These are phyloP conservation scores for Thecamonas trahens DNA, from an alignment of 78 protist genomes.

Conservation along the genomic window DNA sequence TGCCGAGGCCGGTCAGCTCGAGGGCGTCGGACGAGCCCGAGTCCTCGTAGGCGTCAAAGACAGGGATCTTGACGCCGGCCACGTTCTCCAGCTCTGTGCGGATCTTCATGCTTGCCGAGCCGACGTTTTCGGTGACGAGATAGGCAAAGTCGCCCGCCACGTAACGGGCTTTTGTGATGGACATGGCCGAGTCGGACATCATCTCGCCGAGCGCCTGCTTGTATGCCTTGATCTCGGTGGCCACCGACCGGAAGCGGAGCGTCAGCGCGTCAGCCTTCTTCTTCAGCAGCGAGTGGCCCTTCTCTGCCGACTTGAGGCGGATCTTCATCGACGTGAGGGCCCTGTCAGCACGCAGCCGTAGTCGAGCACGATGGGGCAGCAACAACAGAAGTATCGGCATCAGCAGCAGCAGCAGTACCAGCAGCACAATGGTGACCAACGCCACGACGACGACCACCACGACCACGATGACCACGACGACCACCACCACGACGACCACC, in stretches of 20 bases:
- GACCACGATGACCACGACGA: too few relatives aligned
- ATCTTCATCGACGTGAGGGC: slow-evolving; percentile 73
- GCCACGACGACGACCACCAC: too few relatives aligned
- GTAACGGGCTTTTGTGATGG: slow-evolving; percentile 72
- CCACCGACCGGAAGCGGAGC: slow-evolving; percentile 66
- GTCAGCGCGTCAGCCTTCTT: slow-evolving; percentile 93
- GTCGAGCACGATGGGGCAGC: too few relatives aligned
- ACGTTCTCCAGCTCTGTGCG: slow-evolving; percentile 67
- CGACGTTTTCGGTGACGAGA: not conserved
- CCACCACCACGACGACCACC: too few relatives aligned
- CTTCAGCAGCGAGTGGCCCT: slow-evolving; percentile 90
- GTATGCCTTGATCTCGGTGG: slow-evolving; percentile 33
- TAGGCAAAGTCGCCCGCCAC: slow-evolving; percentile 65
- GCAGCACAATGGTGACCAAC: too few relatives aligned
- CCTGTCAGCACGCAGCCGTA: slow-evolving; percentile 58
- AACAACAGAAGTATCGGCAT: too few relatives aligned
- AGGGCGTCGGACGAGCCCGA: slow-evolving; percentile 13
- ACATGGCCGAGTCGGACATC: slow-evolving; percentile 66
- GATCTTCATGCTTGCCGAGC: slow-evolving; percentile 45
- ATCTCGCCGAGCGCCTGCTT: slow-evolving; percentile 39
- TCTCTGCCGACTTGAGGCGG: slow-evolving; percentile 85
- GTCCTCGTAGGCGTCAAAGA: slow-evolving; percentile 44
- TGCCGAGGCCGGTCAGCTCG: slow-evolving; percentile 79
- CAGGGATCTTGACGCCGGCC: slow-evolving; percentile 91
- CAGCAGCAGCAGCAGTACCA: too few relatives aligned